Conservation (phyloP, 352 stramenopile genomes). For the Globisporangium apiculatum region DNA sequence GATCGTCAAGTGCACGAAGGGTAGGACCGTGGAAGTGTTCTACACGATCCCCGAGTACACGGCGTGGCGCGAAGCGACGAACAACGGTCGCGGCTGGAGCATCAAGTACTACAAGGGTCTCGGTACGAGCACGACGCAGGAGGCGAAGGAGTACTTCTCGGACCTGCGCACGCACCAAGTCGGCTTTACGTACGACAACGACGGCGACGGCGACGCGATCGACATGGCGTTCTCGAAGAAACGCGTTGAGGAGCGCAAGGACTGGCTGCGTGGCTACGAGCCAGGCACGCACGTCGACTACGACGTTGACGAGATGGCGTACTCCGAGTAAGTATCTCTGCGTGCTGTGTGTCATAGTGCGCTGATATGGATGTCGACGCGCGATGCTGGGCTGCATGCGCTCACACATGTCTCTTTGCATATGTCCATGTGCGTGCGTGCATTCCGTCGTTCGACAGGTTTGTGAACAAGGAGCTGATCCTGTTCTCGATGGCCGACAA, state of each 20-base stretch:
- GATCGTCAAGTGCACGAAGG: constrained; percentile 95
- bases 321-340: constrained; percentile 72
- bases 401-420: constrained; percentile 8
- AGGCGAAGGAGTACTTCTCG: constrained; percentile 98
- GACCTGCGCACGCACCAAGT: constrained; percentile 92
- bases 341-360: not conserved
- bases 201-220: constrained; percentile 85
- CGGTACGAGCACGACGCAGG: constrained; percentile 94
- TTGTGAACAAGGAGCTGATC: constrained; percentile 99
- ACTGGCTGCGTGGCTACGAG: constrained; percentile 91
- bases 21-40: constrained; percentile 84
- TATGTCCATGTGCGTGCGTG: not conserved
- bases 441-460: constrained; percentile 33
- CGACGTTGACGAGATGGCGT: constrained; percentile 88
- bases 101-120: constrained; percentile 99
- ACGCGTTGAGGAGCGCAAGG: constrained; percentile 92
- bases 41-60: constrained; percentile 98
- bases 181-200: constrained; percentile 90
- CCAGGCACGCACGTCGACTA: constrained; percentile 90
- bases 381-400: not conserved
- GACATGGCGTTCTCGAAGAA: constrained; percentile 98
- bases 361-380: not conserved
- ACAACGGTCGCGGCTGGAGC: constrained; percentile 90
- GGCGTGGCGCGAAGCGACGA: constrained; percentile 82
- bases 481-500: constrained; percentile 98